These are phyloP conservation scores for Boletus barrowsii DNA, from an alignment of 768 basidiomycete genomes.

Conservation along the genomic window DNA sequence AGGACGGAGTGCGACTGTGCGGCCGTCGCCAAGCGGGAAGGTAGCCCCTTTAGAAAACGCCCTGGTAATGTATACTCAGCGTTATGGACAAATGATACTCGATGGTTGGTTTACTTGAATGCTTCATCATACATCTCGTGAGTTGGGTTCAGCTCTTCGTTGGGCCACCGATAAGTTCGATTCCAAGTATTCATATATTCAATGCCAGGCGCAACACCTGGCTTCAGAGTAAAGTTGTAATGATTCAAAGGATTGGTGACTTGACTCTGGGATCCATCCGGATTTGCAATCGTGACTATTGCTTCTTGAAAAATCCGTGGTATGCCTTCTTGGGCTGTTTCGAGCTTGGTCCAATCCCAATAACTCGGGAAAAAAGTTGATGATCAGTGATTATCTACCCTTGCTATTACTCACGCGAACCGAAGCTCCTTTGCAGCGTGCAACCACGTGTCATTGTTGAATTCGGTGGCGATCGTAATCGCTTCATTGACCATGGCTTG, in stretches of 20 bases:
- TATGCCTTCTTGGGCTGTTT: conserved; percentile 1
- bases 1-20: not conserved
- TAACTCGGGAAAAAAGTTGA: not conserved
- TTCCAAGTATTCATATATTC: conserved; percentile 9
- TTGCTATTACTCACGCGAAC: conserved; percentile 8
- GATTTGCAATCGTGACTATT: not conserved
- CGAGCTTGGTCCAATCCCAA: conserved; percentile 13
- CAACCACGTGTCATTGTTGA: conserved; percentile 6
- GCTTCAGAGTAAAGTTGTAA: not conserved
- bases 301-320: not conserved
- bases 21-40: not conserved
- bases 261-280: not conserved
- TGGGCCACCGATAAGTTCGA: conserved; percentile 14
- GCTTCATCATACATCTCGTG: conserved; percentile 9
- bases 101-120: not conserved
- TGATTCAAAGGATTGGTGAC: conserved; percentile 9
- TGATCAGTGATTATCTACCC: not conserved
- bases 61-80: not conserved
- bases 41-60: not conserved
- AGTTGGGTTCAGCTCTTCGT: not conserved
- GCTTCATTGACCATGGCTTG: conserved; percentile 16
- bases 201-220: not conserved
- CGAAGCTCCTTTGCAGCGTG: conserved; percentile 12
- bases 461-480: conserved; percentile 8
- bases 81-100: too few species aligned